Evolutionary conservation across 1,284 basidiomycete species (phyloP).

Genomic region (Vanrija sp.): DNA sequence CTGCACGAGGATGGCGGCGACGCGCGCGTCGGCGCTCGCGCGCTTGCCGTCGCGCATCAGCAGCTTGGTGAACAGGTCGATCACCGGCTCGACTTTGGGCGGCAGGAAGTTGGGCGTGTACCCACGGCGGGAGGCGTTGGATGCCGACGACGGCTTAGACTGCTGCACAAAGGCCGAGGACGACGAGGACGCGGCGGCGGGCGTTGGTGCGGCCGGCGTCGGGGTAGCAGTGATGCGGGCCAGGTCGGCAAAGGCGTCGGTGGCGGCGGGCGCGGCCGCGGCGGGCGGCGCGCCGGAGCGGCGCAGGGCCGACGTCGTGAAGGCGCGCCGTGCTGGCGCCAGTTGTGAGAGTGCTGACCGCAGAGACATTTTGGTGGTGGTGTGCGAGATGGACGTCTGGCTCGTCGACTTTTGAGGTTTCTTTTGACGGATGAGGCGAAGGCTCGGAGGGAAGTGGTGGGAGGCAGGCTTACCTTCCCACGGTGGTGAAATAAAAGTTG

Average conservation of each 20-base stretch:
- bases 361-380: slow-evolving; percentile 14
- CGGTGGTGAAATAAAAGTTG: slow-evolving; percentile 22
- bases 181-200: slow-evolving; percentile 1
- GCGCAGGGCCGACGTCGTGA: slow-evolving; percentile 1
- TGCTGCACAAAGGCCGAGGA: not conserved
- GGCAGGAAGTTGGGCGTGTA: slow-evolving; percentile 54
- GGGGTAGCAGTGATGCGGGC: slow-evolving; percentile 9
- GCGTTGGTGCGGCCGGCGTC: not conserved
- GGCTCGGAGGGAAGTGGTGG: not conserved
- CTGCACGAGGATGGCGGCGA: slow-evolving; percentile 57
- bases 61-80: slow-evolving; percentile 65
- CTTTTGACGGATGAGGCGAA: no score
- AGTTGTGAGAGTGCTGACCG: slow-evolving; percentile 9
- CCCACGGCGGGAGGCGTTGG: no score
- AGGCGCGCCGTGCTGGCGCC: slow-evolving; percentile 2
- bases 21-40: slow-evolving; percentile 59
- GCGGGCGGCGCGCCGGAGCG: not conserved
- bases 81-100: slow-evolving; percentile 68
- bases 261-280: not conserved
- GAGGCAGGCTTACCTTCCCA: slow-evolving; percentile 21
- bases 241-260: slow-evolving; percentile 15
- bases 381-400: not conserved
- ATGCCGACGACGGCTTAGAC: no score
- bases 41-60: slow-evolving; percentile 68
- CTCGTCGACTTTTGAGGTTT: not conserved